Base-by-base conservation (phyloP, 148 eudicot species). In the Arbutus unedo region DNA sequence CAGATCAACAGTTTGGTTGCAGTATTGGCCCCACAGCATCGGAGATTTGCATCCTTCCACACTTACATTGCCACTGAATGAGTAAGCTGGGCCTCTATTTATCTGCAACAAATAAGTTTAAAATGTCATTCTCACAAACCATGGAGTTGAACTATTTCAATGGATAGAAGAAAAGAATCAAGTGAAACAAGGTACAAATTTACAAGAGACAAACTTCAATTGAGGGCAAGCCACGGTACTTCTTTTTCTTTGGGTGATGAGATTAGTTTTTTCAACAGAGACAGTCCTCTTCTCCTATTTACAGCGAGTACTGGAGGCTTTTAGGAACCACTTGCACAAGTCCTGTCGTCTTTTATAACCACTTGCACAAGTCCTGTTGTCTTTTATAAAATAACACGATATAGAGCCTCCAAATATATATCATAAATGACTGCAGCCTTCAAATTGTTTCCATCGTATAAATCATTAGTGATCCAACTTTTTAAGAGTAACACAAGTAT, bases 41-140 rank as follows among this genome's bases (percentile, higher is more conserved):
- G 93, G 82, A 55, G 86, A 81, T 51, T 78, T 85, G 82, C 99
- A 96, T 79, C 97, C 99, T 90, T 92, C 94, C 53, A 96, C 92
- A 70, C 83, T 92, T 81, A 96, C 86, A 82, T 94, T 96, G 54
- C 94, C 95, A 82, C 91, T 85, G 84, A 90, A 92, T 49, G 97
- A 89, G 84, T 84, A 91, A 54, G 88, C 66, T 55, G 81, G 78
- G 56, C 99, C 99, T 85, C 98, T 89, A 86, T 85, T 91, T 70
- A 96, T 94, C 99, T 96, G 93, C 87, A 90, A 76, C 25, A 53
- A 50, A 78, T 14, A 85, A 43, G 81, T 45, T 79, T 41, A 48
- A 82, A 31, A 70, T 73, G 21, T 48, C 47, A 71, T 64, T 8
- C 38, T 71, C 38, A 41, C 38, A 15, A 41, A 41, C 41, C 9